Base-by-base conservation (phyloP, 2,329 filamentous ascomycete species). In the Exophiala calicioides region DNA sequence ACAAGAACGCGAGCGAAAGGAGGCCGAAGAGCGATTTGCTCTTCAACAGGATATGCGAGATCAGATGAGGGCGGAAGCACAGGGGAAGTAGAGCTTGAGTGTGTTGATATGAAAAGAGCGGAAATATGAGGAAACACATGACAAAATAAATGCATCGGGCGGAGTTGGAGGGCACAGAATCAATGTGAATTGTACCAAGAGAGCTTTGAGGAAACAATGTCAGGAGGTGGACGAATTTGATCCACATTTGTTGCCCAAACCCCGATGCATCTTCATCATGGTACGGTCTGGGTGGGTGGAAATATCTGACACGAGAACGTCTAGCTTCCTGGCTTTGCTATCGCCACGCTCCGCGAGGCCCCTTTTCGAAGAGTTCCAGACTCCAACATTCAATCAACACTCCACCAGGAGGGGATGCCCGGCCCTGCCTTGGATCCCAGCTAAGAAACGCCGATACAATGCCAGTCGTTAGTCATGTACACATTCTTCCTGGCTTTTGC, bases 41-140 rank as follows among this genome's bases (percentile, higher is more conserved):
- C 20, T 49, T 5, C 43, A 42, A 34, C 63, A 65, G 55, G 63
- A 60, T 47, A 65, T 69, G 48, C 67, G 68, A 52, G 67, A 71
- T 45, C 68, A 71, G 43, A 66, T 76, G 52, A 61, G 68, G 44
- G 70, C 61, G 48, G 65, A 70, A 46, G 42, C 24, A 3, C 48
- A 44, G 18, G 46, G 50, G 21, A 34, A 27, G 24, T 40, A 19
- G 37, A 7, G 19, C 24, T n/a, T n/a, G n/a, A n/a, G n/a, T n/a
- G n/a, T n/a, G n/a, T n/a, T n/a, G n/a, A n/a, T n/a, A n/a, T n/a
- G n/a, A n/a, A n/a, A n/a, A n/a, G n/a, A n/a, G n/a, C n/a, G n/a
- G n/a, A n/a, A n/a, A n/a, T n/a, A n/a, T n/a, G n/a, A n/a, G n/a
- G n/a, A n/a, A n/a, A n/a, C n/a, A n/a, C n/a, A n/a, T n/a, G n/a